phyloP scores from a whole-genome alignment of 202 grass and related monocot genomes.

The Dendrocalamus latiflorus region DNA sequence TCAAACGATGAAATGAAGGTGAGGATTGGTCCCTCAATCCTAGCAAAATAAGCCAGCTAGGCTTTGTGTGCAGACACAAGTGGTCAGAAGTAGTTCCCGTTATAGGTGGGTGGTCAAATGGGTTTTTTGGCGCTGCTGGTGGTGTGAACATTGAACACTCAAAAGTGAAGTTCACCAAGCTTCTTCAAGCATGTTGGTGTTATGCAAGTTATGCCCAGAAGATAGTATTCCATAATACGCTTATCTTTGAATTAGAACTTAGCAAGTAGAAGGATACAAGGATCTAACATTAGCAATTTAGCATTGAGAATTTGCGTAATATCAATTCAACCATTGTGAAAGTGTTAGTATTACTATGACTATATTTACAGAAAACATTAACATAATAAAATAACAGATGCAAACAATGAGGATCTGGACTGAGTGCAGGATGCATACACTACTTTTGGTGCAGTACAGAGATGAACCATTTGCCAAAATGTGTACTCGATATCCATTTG shows the following conservation, averaged over 20 bases:
- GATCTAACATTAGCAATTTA: not conserved
- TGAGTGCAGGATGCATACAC: slow-evolving; percentile 75
- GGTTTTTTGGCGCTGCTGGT: not conserved
- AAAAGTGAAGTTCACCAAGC: not conserved
- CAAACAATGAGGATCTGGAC: slow-evolving; percentile 32
- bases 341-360: not conserved
- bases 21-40: not conserved
- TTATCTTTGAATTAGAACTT: not conserved
- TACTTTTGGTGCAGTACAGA: slow-evolving; percentile 97
- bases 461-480: slow-evolving; percentile 99
- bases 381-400: not conserved
- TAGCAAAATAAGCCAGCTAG: not conserved
- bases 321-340: not conserved
- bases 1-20: not conserved
- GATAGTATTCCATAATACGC: not conserved
- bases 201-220: not conserved
- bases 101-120: not conserved
- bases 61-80: not conserved
- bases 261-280: not conserved
- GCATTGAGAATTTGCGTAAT: not conserved
- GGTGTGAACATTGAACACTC: not conserved
- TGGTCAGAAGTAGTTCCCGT: not conserved
- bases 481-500: slow-evolving; percentile 99
- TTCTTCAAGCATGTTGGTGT: not conserved
- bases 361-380: not conserved